Evolutionary conservation across 176 grass and related monocot genomes (phyloP).

Genomic region (Paspalum vaginatum): DNA sequence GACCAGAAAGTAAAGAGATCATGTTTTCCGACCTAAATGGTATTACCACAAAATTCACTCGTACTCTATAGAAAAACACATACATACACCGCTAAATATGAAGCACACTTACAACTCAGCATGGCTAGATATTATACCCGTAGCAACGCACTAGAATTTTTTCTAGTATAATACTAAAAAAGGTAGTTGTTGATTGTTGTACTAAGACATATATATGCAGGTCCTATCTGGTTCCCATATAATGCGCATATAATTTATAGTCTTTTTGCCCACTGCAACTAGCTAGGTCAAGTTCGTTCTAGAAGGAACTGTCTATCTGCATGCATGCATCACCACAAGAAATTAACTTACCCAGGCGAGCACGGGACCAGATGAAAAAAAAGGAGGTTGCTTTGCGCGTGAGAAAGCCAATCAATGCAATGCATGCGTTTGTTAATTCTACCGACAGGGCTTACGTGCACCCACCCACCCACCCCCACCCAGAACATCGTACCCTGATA

Average conservation of each 20-base stretch:
- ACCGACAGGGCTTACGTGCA: neutral
- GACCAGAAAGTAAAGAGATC: no score
- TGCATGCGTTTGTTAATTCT: neutral
- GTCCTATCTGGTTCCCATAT: constrained; percentile 18
- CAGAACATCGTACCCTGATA: neutral
- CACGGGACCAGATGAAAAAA: neutral
- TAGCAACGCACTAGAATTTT: no score
- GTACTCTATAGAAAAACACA: no score
- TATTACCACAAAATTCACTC: no score
- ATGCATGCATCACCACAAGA: neutral
- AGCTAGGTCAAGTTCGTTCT: neutral
- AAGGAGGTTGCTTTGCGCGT: neutral
- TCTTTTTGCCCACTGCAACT: constrained; percentile 8
- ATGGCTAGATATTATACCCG: no score
- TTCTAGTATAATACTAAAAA: no score
- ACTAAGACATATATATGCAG: neutral
- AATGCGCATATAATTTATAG: neutral
- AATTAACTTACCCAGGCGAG: neutral
- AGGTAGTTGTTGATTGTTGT: no score
- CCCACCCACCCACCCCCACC: neutral
- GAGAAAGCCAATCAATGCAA: neutral
- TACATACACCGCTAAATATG: no score
- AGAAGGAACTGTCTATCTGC: neutral
- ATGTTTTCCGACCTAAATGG: no score
- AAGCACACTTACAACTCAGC: no score